Evolutionary conservation across 2,329 filamentous ascomycete species (phyloP).

Genomic region (Phaeosphaeriaceae sp.): DNA sequence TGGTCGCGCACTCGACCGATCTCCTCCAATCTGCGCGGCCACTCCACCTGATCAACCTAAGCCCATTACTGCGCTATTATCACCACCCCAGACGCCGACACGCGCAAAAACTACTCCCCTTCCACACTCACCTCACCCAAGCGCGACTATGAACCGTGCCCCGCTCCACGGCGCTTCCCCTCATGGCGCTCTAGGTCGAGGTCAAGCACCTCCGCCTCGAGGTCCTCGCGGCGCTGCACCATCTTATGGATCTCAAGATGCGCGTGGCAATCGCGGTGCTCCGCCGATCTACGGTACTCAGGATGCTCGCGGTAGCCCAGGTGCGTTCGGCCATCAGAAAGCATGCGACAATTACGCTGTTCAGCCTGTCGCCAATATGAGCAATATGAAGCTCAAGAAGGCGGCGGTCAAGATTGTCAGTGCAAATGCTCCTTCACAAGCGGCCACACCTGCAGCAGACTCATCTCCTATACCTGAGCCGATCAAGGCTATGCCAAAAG

Average conservation of each 20-base stretch:
- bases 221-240: neutral
- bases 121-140: neutral
- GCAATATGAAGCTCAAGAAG: slow-evolving; percentile 38
- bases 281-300: neutral
- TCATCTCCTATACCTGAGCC: slow-evolving; percentile 5
- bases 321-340: neutral
- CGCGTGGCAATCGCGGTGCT: neutral
- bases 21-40: neutral
- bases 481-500: slow-evolving; percentile 12
- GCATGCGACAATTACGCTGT: slow-evolving; percentile 24
- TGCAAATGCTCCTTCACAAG: slow-evolving; percentile 12
- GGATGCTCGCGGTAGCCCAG: slow-evolving; percentile 1
- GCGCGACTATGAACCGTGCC: neutral
- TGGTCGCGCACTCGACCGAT: neutral
- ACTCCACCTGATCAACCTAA: neutral
- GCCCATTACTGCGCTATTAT: slow-evolving; percentile 2
- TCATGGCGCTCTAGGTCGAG: slow-evolving; percentile 19
- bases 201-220: neutral
- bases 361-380: slow-evolving; percentile 23
- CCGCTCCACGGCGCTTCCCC: neutral
- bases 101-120: slow-evolving; percentile 1
- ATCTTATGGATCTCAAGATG: neutral
- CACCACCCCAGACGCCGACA: slow-evolving; percentile 14
- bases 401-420: slow-evolving; percentile 34
- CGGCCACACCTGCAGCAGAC: neutral